These are phyloP conservation scores for Yamadazyma endophytica DNA, from an alignment of 805 yeast species.

Conservation along the genomic window DNA sequence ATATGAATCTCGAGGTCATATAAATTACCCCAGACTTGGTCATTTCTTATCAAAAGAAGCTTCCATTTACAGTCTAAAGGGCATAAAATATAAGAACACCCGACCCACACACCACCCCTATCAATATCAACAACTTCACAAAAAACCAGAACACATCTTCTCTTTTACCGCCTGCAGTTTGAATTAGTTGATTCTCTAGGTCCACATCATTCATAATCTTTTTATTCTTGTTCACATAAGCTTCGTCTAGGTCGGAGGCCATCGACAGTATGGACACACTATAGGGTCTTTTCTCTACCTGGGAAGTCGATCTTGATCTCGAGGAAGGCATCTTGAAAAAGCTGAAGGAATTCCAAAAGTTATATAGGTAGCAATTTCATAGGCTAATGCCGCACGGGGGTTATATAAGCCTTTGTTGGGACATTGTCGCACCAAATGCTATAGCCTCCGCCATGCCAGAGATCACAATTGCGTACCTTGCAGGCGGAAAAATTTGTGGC, in stretches of 20 bases:
- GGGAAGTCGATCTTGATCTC: conserved; percentile 11
- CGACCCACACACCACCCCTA: conserved; percentile 26
- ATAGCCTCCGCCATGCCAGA: too few relatives aligned
- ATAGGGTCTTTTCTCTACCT: conserved; percentile 9
- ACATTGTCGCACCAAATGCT: too few relatives aligned
- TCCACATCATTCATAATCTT: conserved; percentile 26
- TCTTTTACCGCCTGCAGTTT: conserved; percentile 34
- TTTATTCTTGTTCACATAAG: conserved; percentile 16
- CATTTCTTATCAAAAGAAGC: too few relatives aligned
- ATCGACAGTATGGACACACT: conserved; percentile 10
- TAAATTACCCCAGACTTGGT: too few relatives aligned
- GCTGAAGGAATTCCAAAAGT: too few relatives aligned
- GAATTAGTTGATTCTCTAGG: conserved; percentile 32
- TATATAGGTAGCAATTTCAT: too few relatives aligned
- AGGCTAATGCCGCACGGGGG: too few relatives aligned
- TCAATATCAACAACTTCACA: conserved; percentile 24
- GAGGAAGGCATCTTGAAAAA: too few relatives aligned
- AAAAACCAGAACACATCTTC: conserved; percentile 30
- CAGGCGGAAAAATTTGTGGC: too few relatives aligned
- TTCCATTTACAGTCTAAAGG: conserved; percentile 14
- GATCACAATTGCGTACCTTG: too few relatives aligned
- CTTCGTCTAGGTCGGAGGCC: conserved; percentile 5
- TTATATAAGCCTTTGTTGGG: too few relatives aligned
- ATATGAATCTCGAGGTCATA: too few relatives aligned
- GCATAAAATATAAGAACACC: conserved; percentile 35